Percentiles rank a stretch among this genome's conserved stretches.
These are phyloP conservation scores for Coemansia sp. DNA, from an alignment of 192 early-diverging fungal genomes.

Conservation along the genomic window DNA sequence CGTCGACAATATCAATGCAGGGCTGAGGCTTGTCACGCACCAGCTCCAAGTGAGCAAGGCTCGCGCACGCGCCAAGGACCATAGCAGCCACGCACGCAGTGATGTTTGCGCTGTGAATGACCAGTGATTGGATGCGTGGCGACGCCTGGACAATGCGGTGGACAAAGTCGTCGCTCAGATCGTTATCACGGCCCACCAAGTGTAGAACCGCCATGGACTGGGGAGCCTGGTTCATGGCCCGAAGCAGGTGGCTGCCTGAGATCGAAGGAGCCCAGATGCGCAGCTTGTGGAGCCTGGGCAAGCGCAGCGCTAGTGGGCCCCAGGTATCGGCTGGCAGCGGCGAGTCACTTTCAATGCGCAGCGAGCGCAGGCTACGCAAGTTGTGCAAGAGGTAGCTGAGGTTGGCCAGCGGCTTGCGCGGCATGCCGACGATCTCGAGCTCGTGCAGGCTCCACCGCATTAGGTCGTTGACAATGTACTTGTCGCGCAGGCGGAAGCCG, in stretches of 20 bases:
- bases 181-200: conserved; percentile 24
- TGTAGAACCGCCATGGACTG: conserved; percentile 24
- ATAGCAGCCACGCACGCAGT: conserved; percentile 15
- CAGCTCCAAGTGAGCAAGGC: conserved; percentile 34
- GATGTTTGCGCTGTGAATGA: conserved; percentile 28
- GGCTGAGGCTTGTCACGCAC: conserved; percentile 23
- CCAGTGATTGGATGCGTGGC: conserved; percentile 31
- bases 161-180: conserved; percentile 27
- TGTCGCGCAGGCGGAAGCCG: conserved; percentile 45
- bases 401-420: conserved; percentile 39
- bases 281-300: conserved; percentile 24
- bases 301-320: conserved; percentile 30
- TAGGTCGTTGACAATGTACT: conserved; percentile 37
- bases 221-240: conserved; percentile 6
- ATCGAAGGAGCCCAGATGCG: conserved; percentile 43
- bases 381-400: conserved; percentile 31
- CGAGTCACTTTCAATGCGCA: conserved; percentile 42
- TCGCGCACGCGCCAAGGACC: conserved; percentile 2
- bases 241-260: conserved; percentile 16
- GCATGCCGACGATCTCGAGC: conserved; percentile 42
- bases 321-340: conserved; percentile 33
- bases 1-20: neutral
- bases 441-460: conserved; percentile 50
- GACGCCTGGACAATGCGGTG: conserved; percentile 12
- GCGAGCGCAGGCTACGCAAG: conserved; percentile 26